A percentile compares a stretch with the other conserved stretches of the same genome.
Evolutionary conservation across 2,329 filamentous ascomycete species (phyloP).

Genomic region (Trichoderma hamatum): DNA sequence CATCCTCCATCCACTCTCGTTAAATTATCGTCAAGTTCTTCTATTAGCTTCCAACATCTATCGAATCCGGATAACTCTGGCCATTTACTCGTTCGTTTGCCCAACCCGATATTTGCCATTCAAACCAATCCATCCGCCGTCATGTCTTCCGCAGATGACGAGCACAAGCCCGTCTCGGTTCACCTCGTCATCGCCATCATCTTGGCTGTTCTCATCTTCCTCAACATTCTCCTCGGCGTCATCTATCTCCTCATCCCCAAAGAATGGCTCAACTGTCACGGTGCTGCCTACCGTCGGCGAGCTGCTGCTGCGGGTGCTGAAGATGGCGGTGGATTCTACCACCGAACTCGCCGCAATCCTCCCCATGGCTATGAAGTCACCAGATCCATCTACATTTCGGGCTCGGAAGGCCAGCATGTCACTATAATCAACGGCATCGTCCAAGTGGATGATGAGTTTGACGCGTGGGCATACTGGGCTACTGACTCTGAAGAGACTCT

Average conservation of each 20-base stretch:
- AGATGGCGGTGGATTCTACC: background rate
- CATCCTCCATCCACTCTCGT: background rate
- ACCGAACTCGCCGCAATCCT: background rate
- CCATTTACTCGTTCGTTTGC: background rate
- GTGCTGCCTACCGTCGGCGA: background rate
- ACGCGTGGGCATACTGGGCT: slow-evolving; percentile 25
- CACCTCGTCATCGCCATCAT: slow-evolving; percentile 25
- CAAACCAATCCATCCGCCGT: background rate
- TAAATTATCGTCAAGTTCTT: background rate
- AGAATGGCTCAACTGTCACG: slow-evolving; percentile 2
- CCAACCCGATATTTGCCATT: background rate
- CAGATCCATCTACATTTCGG: slow-evolving; percentile 11
- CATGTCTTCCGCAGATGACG: background rate
- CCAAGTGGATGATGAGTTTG: slow-evolving; percentile 17
- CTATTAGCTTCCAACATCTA: background rate
- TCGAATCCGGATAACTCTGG: background rate
- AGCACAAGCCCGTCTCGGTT: background rate
- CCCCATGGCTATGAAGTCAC: background rate
- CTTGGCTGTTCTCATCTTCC: slow-evolving; percentile 21
- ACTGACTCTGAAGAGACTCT: slow-evolving; percentile 22
- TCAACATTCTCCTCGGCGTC: slow-evolving; percentile 25
- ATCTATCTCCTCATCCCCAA: slow-evolving; percentile 1
- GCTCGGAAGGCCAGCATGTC: background rate
- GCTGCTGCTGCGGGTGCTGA: background rate
- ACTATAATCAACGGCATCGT: slow-evolving; percentile 15